Percentiles rank a stretch among this genome's conserved stretches.
Evolutionary conservation across 2,329 filamentous ascomycete species (phyloP).

Genomic region (Shiraia sp.): DNA sequence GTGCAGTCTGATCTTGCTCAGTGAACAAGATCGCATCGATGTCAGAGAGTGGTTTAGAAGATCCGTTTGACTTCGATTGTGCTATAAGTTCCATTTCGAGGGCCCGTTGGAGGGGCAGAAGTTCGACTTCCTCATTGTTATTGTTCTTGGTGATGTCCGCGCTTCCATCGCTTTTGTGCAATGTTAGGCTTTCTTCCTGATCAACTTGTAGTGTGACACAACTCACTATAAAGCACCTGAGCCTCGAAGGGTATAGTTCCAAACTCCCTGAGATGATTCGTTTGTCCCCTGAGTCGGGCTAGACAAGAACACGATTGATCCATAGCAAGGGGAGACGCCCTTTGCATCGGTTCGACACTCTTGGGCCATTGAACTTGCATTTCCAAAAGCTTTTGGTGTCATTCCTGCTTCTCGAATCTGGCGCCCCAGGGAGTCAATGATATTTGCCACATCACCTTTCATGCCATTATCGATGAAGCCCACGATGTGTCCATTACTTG

Average conservation of each 20-base stretch:
- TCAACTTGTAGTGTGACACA: too few relatives aligned
- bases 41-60: conserved; percentile 7
- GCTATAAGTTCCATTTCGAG: conserved; percentile 45
- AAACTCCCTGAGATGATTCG: conserved; percentile 15
- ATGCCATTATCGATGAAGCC: conserved; percentile 32
- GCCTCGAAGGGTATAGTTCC: conserved; percentile 32
- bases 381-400: conserved; percentile 13
- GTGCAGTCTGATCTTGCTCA: conserved; percentile 11
- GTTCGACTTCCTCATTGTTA: conserved; percentile 17
- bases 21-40: conserved; percentile 21
- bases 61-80: conserved; percentile 34
- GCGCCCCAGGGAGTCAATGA: conserved; percentile 25
- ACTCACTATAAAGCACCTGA: conserved; percentile 1
- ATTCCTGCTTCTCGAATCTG: conserved; percentile 21
- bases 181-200: too few relatives aligned
- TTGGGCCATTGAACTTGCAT: conserved; percentile 12
- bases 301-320: conserved; percentile 22
- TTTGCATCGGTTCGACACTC: conserved; percentile 15
- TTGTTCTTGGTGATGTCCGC: conserved; percentile 20
- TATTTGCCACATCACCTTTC: conserved; percentile 19
- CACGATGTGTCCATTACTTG: conserved; percentile 17
- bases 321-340: conserved; percentile 21
- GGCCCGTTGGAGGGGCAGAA: conserved; percentile 27
- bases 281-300: conserved; percentile 36
- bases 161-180: too few relatives aligned